Base-by-base conservation (phyloP, 2,329 filamentous ascomycete genomes). In the Aspergillus tanneri region DNA sequence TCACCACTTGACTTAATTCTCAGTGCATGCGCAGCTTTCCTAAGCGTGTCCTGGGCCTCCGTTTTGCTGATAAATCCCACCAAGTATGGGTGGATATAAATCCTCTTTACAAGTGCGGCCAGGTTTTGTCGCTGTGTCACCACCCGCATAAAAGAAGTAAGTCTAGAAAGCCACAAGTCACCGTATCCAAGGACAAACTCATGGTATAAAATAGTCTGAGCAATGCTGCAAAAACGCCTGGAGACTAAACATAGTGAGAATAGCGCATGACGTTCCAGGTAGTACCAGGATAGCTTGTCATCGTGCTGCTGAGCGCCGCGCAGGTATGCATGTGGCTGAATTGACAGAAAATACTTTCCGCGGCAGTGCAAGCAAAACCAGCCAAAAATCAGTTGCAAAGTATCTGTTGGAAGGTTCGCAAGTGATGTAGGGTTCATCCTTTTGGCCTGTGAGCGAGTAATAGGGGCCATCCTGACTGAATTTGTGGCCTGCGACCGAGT, bases 171-270 rank as follows among this genome's bases (percentile, higher is more conserved):
- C 54, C 57, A 60, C 2, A 56, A 59, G 41, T 59, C 46, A 34
- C 57, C 57, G 16, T 58, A 62, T 10, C 57, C 58, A 23, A 52
- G 57, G 37, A 57, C 40, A 27, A 62, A 62, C 27, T 58, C 56
- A 34, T 58, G 55, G 39, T 60, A 55, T 9, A 61, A 48, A 11
- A 61, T 47, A 6, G 54, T 35, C 28, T 61, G 58, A 12, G 46
- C 51, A 27, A 53, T 30, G 12, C 44, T 25, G 3, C 42, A 45
- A 10, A 60, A 47, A 6, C 47, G 52, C 43, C 39, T 58, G 8
- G 57, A 63, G 11, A 53, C 50, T 21, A 56, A 27, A n/a, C 52
- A 57, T 22, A 54, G 47, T 5, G 51, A 55, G 21, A 56, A 28
- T 9, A 60, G 48, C 14, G 55, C 32, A 5, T 55, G 50, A 23